Percentiles rank a stretch among this genome's conserved stretches.
Conservation (phyloP, 2,329 filamentous ascomycete genomes). For the Massarina eburnea region DNA sequence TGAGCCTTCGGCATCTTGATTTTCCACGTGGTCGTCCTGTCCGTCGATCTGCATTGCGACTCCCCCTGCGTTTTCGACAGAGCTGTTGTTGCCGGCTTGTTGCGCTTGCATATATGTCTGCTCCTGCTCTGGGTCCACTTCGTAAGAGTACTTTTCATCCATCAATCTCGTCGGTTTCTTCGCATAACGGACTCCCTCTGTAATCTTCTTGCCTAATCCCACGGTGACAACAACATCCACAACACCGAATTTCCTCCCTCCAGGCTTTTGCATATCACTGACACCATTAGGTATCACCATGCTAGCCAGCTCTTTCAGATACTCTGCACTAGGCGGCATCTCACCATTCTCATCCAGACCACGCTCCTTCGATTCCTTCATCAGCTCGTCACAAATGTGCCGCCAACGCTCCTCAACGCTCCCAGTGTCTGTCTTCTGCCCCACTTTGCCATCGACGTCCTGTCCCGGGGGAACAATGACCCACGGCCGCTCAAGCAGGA, state of each 20-base stretch:
- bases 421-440: conserved; percentile 8
- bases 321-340: conserved; percentile 39
- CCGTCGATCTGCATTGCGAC: background rate
- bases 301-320: conserved; percentile 41
- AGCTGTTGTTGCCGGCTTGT: background rate
- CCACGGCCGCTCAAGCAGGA: conserved; percentile 49
- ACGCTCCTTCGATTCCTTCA: conserved; percentile 36
- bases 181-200: conserved; percentile 20
- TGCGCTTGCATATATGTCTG: background rate
- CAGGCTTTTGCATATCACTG: conserved; percentile 29
- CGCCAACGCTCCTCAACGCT: conserved; percentile 34
- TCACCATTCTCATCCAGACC: conserved; percentile 37
- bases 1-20: conserved; percentile 12
- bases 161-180: conserved; percentile 25
- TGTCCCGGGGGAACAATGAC: conserved; percentile 37
- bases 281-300: conserved; percentile 42
- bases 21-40: background rate
- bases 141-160: conserved; percentile 20
- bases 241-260: conserved; percentile 36
- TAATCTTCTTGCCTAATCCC: conserved; percentile 31
- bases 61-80: background rate
- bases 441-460: conserved; percentile 22
- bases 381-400: conserved; percentile 30
- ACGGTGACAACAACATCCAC: conserved; percentile 43
- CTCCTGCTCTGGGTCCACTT: conserved; percentile 1